Conservation (phyloP, 2,329 filamentous ascomycete genomes). For the Aspergillus chevalieri region DNA sequence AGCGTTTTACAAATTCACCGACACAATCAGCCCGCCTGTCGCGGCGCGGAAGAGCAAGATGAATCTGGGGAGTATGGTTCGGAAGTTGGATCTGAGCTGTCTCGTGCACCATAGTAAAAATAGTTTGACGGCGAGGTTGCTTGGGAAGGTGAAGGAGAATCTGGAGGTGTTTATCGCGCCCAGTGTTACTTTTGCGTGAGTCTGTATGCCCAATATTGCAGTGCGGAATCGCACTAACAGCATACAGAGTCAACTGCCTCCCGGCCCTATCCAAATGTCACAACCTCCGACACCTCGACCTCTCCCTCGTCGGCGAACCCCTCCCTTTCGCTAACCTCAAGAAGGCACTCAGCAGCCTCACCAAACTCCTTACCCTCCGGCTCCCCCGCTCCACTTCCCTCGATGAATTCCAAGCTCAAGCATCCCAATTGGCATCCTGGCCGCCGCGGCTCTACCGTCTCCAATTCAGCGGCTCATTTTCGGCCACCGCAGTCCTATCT, state of each 20-base stretch:
- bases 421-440: slow-evolving; percentile 15
- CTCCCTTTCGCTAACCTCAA: slow-evolving; percentile 47
- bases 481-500: slow-evolving; percentile 9
- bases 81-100: slow-evolving; percentile 46
- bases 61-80: slow-evolving; percentile 45
- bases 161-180: slow-evolving; percentile 54
- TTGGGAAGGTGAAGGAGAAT: slow-evolving; percentile 48
- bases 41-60: slow-evolving; percentile 43
- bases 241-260: slow-evolving; percentile 46
- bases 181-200: slow-evolving; percentile 51
- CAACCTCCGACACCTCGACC: slow-evolving; percentile 45
- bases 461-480: slow-evolving; percentile 21
- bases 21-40: slow-evolving; percentile 47
- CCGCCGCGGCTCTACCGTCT: slow-evolving; percentile 19
- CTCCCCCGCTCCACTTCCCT: slow-evolving; percentile 33
- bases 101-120: slow-evolving; percentile 57
- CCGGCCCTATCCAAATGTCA: slow-evolving; percentile 52
- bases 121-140: slow-evolving; percentile 51
- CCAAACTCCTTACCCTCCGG: slow-evolving; percentile 39
- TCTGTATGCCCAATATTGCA: slow-evolving; percentile 3
- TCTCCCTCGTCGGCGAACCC: slow-evolving; percentile 48
- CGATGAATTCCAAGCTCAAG: slow-evolving; percentile 7
- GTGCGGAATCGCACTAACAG: background rate
- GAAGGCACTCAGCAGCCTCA: slow-evolving; percentile 44
- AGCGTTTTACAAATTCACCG: slow-evolving; percentile 50